Evolutionary conservation across 2,329 filamentous ascomycete species (phyloP).

Genomic region (Dothiorella sarmentorum): DNA sequence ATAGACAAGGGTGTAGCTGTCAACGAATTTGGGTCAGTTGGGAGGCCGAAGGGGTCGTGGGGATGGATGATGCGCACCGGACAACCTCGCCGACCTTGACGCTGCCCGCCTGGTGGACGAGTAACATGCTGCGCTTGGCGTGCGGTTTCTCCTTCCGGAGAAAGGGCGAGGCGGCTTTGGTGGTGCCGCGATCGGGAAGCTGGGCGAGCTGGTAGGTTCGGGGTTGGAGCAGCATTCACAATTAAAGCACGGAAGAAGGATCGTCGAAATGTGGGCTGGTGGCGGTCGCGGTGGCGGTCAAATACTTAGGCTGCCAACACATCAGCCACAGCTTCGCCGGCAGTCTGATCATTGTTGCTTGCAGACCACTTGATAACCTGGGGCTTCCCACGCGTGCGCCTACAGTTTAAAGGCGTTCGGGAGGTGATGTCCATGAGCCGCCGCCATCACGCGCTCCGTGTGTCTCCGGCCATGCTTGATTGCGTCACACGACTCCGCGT

Average conservation of each 20-base stretch:
- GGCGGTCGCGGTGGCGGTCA: conserved; percentile 14
- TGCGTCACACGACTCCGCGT: conserved; percentile 17
- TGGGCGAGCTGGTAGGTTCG: conserved; percentile 39
- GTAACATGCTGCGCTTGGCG: conserved; percentile 62
- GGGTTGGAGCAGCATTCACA: conserved; percentile 41
- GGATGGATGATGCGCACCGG: conserved; percentile 55
- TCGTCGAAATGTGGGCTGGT: conserved; percentile 5
- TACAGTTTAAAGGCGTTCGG: too few relatives aligned
- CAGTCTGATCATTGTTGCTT: too few relatives aligned
- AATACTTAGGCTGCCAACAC: background rate
- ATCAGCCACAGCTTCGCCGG: background rate
- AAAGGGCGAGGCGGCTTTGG: conserved; percentile 31
- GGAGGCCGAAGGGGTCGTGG: background rate
- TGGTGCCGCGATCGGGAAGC: conserved; percentile 32
- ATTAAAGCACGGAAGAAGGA: conserved; percentile 10
- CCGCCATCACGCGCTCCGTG: conserved; percentile 15
- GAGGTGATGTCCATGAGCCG: too few relatives aligned
- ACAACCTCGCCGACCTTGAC: conserved; percentile 94
- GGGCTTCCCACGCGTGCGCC: too few relatives aligned
- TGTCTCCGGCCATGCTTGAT: conserved; percentile 3
- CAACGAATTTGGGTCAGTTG: background rate
- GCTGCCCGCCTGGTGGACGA: conserved; percentile 85
- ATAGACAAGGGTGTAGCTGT: conserved; percentile 79
- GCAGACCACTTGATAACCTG: too few relatives aligned
- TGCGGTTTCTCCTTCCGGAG: conserved; percentile 34